These are phyloP conservation scores for Boletus reticuloceps DNA, from an alignment of 768 basidiomycete species.

Conservation along the genomic window DNA sequence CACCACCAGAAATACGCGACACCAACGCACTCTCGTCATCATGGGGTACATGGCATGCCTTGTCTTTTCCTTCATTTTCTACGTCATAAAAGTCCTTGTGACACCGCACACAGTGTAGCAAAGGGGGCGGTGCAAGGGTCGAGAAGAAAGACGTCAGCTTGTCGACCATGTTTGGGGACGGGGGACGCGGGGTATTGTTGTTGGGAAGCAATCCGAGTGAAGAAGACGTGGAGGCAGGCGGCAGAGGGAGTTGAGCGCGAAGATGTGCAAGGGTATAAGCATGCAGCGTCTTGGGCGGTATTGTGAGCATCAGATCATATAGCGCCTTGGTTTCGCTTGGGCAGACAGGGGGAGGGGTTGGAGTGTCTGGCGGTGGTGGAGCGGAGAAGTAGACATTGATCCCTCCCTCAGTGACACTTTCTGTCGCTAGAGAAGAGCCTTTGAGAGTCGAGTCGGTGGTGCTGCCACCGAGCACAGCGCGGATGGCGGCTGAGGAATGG, in stretches of 20 bases:
- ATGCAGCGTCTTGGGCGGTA: constrained; percentile 68
- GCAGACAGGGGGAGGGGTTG: constrained; percentile 36
- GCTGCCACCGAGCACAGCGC: constrained; percentile 15
- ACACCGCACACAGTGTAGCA: constrained; percentile 73
- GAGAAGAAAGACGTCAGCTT: constrained; percentile 59
- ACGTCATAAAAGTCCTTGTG: constrained; percentile 68
- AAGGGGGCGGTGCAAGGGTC: constrained; percentile 60
- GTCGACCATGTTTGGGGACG: constrained; percentile 40
- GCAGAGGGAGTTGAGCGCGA: constrained; percentile 10
- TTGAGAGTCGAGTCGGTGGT: constrained; percentile 22
- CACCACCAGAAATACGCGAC: constrained; percentile 48
- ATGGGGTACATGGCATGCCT: constrained; percentile 66
- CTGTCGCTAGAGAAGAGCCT: constrained; percentile 10
- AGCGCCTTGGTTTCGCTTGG: constrained; percentile 45
- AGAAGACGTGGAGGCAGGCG: constrained; percentile 7
- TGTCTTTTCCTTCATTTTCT: constrained; percentile 60
- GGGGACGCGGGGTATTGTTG: constrained; percentile 10
- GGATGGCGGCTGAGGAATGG: constrained; percentile 18
- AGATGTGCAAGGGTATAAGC: constrained; percentile 57
- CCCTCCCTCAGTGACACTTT: constrained; percentile 5
- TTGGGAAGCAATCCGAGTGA: constrained; percentile 12
- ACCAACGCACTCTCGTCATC: constrained; percentile 82
- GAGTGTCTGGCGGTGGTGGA: constrained; percentile 29
- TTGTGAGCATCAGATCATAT: constrained; percentile 49
- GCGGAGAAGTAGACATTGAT: constrained; percentile 9